Percentiles rank a stretch among this genome's conserved stretches.
Conservation (phyloP, 495 filamentous ascomycete species). For the Tuber magnatum region DNA sequence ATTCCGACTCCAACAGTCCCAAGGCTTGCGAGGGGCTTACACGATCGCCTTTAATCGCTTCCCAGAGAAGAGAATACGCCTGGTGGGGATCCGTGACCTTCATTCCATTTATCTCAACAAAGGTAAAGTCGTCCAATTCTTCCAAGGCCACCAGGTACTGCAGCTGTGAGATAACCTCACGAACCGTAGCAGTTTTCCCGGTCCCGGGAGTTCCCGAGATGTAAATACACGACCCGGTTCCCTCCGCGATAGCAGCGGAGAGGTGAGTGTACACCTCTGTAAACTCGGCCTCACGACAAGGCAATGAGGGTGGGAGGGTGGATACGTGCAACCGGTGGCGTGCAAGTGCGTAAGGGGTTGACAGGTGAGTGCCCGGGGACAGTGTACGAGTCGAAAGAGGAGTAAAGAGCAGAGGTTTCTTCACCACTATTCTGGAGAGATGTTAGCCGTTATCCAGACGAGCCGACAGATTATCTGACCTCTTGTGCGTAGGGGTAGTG, state of each 20-base stretch:
- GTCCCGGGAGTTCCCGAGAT: conserved; percentile 99
- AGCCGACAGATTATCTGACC: conserved; percentile 41
- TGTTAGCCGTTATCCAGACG: conserved; percentile 8
- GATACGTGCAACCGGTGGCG: conserved; percentile 87
- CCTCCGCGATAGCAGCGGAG: conserved; percentile 87
- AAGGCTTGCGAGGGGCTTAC: conserved; percentile 89
- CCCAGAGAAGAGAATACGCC: conserved; percentile 91
- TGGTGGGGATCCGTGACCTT: conserved; percentile 98
- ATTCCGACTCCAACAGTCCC: conserved; percentile 82
- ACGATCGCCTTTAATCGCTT: conserved; percentile 86
- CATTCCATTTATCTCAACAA: conserved; percentile 99
- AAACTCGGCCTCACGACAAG: conserved; percentile 90
- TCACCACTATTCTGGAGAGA: conserved; percentile 59
- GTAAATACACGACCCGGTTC: conserved; percentile 91
- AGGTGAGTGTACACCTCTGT: conserved; percentile 85
- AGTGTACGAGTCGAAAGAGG: conserved; percentile 82
- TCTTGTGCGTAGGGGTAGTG: conserved; percentile 66
- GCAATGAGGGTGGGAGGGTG: conserved; percentile 76
- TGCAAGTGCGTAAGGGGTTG: conserved; percentile 85
- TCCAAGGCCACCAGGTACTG: conserved; percentile 77
- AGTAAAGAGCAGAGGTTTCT: conserved; percentile 90
- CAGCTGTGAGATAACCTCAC: conserved; percentile 85
- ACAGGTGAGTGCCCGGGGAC: conserved; percentile 65
- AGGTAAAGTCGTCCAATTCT: conserved; percentile 97
- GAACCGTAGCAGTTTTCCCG: conserved; percentile 95